Evolutionary conservation across 345 rosid species (phyloP).

Genomic region (Adansonia digitata): DNA sequence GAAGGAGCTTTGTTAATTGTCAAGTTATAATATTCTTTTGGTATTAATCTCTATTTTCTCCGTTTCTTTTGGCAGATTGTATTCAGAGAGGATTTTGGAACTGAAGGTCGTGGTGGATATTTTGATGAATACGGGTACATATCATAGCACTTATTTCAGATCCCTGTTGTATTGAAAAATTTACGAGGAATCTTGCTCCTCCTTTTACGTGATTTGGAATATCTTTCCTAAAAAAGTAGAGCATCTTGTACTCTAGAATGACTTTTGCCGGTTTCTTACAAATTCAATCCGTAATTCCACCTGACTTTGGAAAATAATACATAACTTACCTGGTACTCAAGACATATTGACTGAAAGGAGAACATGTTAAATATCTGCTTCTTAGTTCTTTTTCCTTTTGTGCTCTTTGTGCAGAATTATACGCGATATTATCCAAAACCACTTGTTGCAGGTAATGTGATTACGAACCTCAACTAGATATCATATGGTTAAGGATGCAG

Average conservation of each 20-base stretch:
- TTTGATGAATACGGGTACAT: constrained; percentile 95
- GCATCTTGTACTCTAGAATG: background rate
- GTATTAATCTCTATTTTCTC: constrained; percentile 3
- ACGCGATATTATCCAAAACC: constrained; percentile 97
- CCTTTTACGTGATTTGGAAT: background rate
- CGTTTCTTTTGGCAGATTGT: constrained; percentile 57
- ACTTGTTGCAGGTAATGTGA: constrained; percentile 73
- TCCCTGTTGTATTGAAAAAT: background rate
- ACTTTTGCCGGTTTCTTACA: background rate
- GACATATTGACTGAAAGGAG: background rate
- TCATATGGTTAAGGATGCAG: constrained; percentile 6
- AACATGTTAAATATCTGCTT: background rate
- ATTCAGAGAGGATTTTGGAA: constrained; percentile 98
- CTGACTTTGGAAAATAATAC: background rate
- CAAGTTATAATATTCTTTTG: background rate
- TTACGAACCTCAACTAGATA: background rate
- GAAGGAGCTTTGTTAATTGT: background rate
- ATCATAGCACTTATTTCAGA: background rate
- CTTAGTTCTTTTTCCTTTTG: constrained; percentile 16
- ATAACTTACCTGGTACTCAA: background rate
- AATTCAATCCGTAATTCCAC: background rate
- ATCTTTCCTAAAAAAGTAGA: background rate
- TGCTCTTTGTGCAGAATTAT: constrained; percentile 62
- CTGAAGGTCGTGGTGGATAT: constrained; percentile 99
- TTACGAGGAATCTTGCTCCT: background rate